Percentiles rank a stretch among this genome's conserved stretches.
Conservation (phyloP, 176 grass and related monocot species). For the Avena atlantica region DNA sequence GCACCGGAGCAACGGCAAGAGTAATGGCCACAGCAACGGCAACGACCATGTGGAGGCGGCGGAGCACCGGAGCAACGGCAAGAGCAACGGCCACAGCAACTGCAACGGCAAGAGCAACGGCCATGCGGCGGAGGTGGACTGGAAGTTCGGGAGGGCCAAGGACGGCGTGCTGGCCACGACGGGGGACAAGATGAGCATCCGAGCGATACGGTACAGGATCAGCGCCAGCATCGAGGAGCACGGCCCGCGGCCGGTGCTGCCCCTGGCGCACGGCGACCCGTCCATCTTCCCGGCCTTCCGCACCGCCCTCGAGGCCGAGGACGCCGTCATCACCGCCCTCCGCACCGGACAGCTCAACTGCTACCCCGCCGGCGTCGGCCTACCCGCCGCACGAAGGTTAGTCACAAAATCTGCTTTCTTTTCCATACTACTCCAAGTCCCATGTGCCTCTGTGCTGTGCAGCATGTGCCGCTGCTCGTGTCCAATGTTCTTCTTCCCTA, state of each 20-base stretch:
- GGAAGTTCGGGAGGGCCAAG: constrained; percentile 51
- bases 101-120: neutral
- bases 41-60: neutral
- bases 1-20: neutral
- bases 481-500: too few relatives aligned
- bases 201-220: constrained; percentile 60
- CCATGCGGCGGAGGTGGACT: neutral
- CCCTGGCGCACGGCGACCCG: constrained; percentile 63
- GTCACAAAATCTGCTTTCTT: neutral
- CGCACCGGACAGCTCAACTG: constrained; percentile 55
- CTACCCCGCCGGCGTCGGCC: constrained; percentile 61
- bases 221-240: constrained; percentile 50
- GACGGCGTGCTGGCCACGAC: constrained; percentile 18
- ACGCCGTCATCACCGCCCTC: constrained; percentile 57
- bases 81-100: neutral
- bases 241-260: constrained; percentile 50
- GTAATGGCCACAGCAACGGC: neutral
- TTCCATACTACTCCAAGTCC: too few relatives aligned
- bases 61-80: neutral
- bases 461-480: constrained; percentile 13
- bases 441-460: too few relatives aligned
- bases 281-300: constrained; percentile 62
- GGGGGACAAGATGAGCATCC: constrained; percentile 50
- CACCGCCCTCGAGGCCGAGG: constrained; percentile 53
- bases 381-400: constrained; percentile 52